Evolutionary conservation across 2,329 filamentous ascomycete species (phyloP).

Genomic region (Cladosporium sp.): DNA sequence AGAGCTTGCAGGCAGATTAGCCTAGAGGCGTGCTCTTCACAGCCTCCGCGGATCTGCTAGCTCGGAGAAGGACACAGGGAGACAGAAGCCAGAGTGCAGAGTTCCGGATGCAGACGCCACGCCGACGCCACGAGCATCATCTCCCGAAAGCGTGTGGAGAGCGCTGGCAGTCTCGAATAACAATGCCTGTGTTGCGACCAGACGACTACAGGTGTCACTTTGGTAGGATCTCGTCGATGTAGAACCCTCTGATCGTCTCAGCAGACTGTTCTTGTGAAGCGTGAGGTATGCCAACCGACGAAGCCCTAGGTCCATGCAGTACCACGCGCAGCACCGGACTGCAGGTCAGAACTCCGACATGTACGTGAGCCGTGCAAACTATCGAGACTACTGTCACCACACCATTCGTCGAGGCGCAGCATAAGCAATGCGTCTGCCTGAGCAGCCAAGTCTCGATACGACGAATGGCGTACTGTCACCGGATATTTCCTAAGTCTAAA

Average conservation of each 20-base stretch:
- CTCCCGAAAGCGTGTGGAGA: neutral
- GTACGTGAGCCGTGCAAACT: neutral
- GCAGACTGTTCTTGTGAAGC: neutral
- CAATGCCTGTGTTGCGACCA: too few species aligned
- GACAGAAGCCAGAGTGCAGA: neutral
- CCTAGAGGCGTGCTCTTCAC: neutral
- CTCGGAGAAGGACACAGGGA: neutral
- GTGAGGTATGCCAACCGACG: neutral
- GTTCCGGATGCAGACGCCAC: conserved; percentile 5
- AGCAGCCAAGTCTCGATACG: neutral
- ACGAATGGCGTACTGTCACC: neutral
- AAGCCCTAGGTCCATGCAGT: too few species aligned
- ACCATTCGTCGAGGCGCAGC: neutral
- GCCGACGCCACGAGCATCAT: conserved; percentile 7
- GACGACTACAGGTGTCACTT: neutral
- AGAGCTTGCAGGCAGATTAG: neutral
- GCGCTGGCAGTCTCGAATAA: neutral
- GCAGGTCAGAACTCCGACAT: neutral
- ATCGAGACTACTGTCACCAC: neutral
- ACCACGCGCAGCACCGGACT: neutral
- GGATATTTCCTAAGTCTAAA: neutral
- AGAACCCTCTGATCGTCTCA: neutral
- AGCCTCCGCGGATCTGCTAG: neutral
- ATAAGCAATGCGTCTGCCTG: conserved; percentile 1
- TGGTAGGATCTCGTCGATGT: neutral